Percentiles rank a stretch among this genome's conserved stretches.
Conservation (phyloP, 352 stramenopile species). For the Pythium dissotocum region DNA sequence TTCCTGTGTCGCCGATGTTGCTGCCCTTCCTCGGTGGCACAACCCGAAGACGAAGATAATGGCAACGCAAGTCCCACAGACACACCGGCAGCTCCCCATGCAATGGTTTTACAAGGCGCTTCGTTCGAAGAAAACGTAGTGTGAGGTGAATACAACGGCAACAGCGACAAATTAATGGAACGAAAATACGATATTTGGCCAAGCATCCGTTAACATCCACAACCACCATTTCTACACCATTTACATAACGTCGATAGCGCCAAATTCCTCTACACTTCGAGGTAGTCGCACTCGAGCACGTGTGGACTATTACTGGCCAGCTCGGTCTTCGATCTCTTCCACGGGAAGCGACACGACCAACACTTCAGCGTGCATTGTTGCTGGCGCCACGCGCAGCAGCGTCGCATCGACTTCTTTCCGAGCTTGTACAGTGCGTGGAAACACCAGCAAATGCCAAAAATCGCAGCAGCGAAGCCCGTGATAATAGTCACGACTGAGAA, state of each 20-base stretch:
- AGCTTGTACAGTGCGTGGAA: slow-evolving; percentile 25
- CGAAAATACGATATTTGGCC: too few species aligned
- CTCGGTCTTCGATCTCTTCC: not conserved
- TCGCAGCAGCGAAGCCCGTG: slow-evolving; percentile 13
- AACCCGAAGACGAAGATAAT: not conserved
- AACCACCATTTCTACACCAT: too few species aligned
- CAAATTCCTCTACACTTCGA: not conserved
- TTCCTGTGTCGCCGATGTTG: not conserved
- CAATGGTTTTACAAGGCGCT: not conserved
- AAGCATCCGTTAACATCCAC: too few species aligned
- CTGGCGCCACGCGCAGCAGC: slow-evolving; percentile 3
- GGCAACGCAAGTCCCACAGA: not conserved
- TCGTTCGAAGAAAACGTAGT: not conserved
- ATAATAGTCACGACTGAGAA: slow-evolving; percentile 18
- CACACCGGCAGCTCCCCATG: not conserved
- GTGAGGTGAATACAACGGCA: not conserved
- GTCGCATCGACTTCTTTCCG: slow-evolving; percentile 16
- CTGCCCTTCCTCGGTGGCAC: not conserved
- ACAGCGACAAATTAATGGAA: too few species aligned
- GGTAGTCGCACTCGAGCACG: slow-evolving; percentile 12
- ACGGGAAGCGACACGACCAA: not conserved
- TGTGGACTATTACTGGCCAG: slow-evolving; percentile 5
- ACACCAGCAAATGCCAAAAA: slow-evolving; percentile 22
- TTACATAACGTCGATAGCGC: too few species aligned
- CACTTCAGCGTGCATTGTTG: not conserved